Conservation (phyloP, 2,329 filamentous ascomycete species). For the Trichoderma koningii region DNA sequence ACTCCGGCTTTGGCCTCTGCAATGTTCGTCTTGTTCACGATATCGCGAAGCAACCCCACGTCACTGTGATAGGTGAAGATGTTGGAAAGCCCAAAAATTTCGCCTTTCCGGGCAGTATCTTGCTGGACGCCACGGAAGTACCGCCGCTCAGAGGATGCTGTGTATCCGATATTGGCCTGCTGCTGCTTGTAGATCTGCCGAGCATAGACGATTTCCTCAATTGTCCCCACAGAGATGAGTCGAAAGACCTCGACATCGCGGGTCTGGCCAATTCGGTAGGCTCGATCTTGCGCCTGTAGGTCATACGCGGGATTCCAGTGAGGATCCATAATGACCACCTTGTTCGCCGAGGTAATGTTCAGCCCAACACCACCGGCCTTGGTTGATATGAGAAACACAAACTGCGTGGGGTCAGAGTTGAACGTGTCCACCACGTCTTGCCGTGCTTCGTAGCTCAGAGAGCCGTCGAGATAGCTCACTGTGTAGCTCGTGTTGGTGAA, state of each 20-base stretch:
- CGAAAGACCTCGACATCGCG: conserved; percentile 95
- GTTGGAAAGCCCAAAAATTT: conserved; percentile 89
- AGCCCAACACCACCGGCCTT: conserved; percentile 90
- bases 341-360: conserved; percentile 97
- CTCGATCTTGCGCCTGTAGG: conserved; percentile 91
- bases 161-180: conserved; percentile 96
- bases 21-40: conserved; percentile 97
- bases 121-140: conserved; percentile 97
- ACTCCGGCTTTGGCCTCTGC: conserved; percentile 89
- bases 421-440: conserved; percentile 84
- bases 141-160: conserved; percentile 83
- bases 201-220: conserved; percentile 96
- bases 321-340: conserved; percentile 94
- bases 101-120: conserved; percentile 77
- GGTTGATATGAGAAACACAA: conserved; percentile 94
- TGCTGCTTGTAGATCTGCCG: conserved; percentile 99
- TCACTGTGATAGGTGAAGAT: conserved; percentile 80
- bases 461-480: conserved; percentile 86
- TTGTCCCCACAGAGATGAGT: conserved; percentile 84
- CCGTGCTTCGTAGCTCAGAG: conserved; percentile 79
- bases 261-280: conserved; percentile 91
- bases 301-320: conserved; percentile 98
- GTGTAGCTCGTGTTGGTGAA: conserved; percentile 89
- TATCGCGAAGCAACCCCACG: conserved; percentile 82
- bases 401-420: conserved; percentile 83